Conservation (phyloP, 2,329 filamentous ascomycete species). For the Colletotrichum orbiculare region DNA sequence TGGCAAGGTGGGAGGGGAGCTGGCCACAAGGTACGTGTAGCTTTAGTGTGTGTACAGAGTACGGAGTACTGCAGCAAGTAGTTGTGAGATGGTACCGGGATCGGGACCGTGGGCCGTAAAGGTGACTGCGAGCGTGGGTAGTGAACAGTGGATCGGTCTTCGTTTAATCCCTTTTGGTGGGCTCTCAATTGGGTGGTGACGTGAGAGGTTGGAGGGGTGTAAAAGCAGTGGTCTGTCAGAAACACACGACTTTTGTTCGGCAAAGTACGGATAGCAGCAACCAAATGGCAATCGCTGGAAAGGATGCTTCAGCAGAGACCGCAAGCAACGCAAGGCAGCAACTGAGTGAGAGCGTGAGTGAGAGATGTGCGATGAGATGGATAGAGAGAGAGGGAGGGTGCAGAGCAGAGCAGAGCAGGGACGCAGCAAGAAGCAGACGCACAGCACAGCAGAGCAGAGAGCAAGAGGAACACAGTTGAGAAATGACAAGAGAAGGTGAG, state of each 20-base stretch:
- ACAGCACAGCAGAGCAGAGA: constrained; percentile 27
- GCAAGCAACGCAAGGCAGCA: constrained; percentile 24
- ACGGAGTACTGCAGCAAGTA: no score
- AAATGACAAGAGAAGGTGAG: constrained; percentile 41
- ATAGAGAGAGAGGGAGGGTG: no score
- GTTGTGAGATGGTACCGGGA: no score
- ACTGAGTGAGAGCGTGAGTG: no score
- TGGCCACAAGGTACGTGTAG: no score
- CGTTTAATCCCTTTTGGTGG: no score
- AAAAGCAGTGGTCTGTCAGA: constrained; percentile 20
- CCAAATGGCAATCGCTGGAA: constrained; percentile 35
- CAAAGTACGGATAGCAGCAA: constrained; percentile 12
- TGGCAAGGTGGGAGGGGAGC: constrained; percentile 2
- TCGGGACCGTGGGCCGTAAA: no score
- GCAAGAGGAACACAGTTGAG: constrained; percentile 41
- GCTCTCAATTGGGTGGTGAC: constrained; percentile 26
- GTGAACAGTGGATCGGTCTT: no score
- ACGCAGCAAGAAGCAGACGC: constrained; percentile 12
- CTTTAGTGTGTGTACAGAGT: no score
- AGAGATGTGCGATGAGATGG: no score
- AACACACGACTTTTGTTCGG: constrained; percentile 25
- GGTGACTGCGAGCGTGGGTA: no score
- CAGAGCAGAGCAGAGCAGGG: no score
- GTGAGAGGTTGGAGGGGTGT: constrained; percentile 9
- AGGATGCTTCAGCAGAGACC: constrained; percentile 35